Evolutionary conservation across 2,329 filamentous ascomycete species (phyloP).

Genomic region (Trichoderma cornu-damae): DNA sequence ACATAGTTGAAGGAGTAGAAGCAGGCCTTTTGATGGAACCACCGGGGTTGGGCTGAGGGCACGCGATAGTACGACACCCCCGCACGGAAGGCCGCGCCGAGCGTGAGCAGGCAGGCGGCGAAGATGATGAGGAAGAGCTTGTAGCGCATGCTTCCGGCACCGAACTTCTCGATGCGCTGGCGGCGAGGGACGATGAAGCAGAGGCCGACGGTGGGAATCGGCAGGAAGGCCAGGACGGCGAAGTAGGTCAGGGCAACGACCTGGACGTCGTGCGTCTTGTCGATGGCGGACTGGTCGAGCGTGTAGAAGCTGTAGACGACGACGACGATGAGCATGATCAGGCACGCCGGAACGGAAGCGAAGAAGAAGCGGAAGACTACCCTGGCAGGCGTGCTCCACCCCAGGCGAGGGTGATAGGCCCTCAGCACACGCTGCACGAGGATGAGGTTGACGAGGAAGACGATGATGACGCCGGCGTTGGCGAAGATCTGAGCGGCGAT

Average conservation of each 20-base stretch:
- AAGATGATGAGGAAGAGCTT: constrained; percentile 63
- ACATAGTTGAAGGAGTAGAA: constrained; percentile 79
- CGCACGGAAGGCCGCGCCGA: constrained; percentile 66
- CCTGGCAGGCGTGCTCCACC: constrained; percentile 57
- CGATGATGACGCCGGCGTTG: constrained; percentile 65
- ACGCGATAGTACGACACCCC: constrained; percentile 52
- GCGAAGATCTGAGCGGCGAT: constrained; percentile 65
- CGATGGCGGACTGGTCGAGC: constrained; percentile 44
- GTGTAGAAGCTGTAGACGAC: constrained; percentile 65
- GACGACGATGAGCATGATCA: constrained; percentile 61
- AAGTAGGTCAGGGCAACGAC: constrained; percentile 63
- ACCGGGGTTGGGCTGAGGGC: constrained; percentile 52
- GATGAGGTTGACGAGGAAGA: constrained; percentile 74
- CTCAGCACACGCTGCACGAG: constrained; percentile 71
- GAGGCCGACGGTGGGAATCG: constrained; percentile 49
- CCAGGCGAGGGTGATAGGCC: constrained; percentile 63
- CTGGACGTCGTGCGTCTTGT: constrained; percentile 58
- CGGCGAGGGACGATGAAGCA: constrained; percentile 48
- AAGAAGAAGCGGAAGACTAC: constrained; percentile 54
- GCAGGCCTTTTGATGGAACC: constrained; percentile 64
- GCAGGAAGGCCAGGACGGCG: constrained; percentile 51
- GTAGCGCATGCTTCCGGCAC: constrained; percentile 58
- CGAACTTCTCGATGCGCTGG: constrained; percentile 46
- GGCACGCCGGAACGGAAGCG: constrained; percentile 50
- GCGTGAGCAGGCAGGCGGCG: constrained; percentile 54